These are phyloP conservation scores for Alopecurus myosuroides DNA, from an alignment of 176 grass and related monocot species.

Conservation along the genomic window DNA sequence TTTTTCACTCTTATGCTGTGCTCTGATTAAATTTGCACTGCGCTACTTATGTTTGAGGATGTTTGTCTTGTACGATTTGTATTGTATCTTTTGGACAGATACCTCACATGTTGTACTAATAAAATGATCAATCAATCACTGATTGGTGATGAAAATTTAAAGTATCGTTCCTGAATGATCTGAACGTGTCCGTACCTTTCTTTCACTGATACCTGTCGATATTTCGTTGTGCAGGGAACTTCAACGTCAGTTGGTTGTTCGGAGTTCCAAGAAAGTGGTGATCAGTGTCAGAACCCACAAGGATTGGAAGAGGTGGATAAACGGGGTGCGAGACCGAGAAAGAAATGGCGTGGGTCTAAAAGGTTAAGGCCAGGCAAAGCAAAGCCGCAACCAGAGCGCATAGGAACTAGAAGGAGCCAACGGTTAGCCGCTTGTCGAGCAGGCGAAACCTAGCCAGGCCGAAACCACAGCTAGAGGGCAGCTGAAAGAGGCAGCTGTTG, in stretches of 20 bases:
- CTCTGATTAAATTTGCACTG: not conserved
- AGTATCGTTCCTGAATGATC: not conserved
- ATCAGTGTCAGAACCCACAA: slow-evolving; percentile 34
- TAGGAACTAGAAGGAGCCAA: slow-evolving; percentile 19
- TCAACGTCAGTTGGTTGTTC: slow-evolving; percentile 9
- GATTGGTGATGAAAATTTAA: not conserved
- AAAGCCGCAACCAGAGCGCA: slow-evolving; percentile 33
- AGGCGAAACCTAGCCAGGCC: slow-evolving; percentile 20
- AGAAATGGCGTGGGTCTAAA: slow-evolving; percentile 16
- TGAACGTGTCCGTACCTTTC: slow-evolving; percentile 4
- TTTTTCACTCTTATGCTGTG: not conserved
- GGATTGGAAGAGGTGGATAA: slow-evolving; percentile 13
- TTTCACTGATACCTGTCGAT: slow-evolving; percentile 15
- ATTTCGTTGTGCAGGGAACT: slow-evolving; percentile 34
- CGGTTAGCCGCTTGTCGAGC: not conserved
- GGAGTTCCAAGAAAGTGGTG: slow-evolving; percentile 12
- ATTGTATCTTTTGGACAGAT: slow-evolving; percentile 2
- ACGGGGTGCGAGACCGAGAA: not conserved
- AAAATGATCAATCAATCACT: not conserved
- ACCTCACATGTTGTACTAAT: not conserved
- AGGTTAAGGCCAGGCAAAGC: not conserved
- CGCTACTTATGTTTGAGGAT: not conserved
- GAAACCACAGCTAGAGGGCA: slow-evolving; percentile 27
- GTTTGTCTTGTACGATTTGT: slow-evolving; percentile 5
- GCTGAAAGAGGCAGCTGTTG: slow-evolving; percentile 20